Conservation (phyloP, 1,284 basidiomycete species). For the Cutaneotrichosporon spelunceum region DNA sequence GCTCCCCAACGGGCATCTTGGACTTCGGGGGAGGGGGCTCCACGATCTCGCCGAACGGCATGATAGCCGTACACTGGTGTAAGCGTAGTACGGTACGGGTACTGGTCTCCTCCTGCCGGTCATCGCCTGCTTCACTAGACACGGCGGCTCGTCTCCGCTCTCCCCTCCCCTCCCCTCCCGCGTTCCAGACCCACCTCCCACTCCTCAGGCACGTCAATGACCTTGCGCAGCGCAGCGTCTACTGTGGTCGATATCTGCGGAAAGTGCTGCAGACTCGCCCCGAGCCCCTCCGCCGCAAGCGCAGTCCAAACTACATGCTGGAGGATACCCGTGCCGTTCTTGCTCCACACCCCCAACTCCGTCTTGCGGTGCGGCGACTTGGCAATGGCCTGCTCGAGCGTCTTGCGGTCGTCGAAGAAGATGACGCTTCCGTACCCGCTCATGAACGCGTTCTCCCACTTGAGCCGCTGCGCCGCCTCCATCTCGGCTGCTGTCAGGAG, state of each 20-base stretch:
- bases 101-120: too few species aligned
- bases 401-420: conserved; percentile 53
- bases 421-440: conserved; percentile 53
- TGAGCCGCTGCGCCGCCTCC: not conserved
- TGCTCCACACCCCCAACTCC: conserved; percentile 36
- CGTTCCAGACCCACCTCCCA: conserved; percentile 41
- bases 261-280: conserved; percentile 53
- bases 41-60: conserved; percentile 54
- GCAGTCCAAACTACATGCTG: conserved; percentile 55
- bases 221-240: conserved; percentile 36
- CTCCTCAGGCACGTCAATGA: conserved; percentile 45
- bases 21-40: conserved; percentile 36
- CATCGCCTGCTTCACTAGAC: not conserved
- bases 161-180: too few species aligned
- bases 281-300: conserved; percentile 53
- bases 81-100: not conserved
- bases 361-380: conserved; percentile 47
- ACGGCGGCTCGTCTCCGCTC: too few species aligned
- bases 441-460: conserved; percentile 39
- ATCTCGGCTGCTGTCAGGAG: conserved; percentile 9
- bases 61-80: conserved; percentile 40
- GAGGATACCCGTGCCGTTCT: conserved; percentile 45
- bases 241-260: conserved; percentile 32
- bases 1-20: conserved; percentile 40
- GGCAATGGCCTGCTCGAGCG: conserved; percentile 46